Conservation (phyloP, 805 yeast genomes). For the Myxozyma udenii region DNA sequence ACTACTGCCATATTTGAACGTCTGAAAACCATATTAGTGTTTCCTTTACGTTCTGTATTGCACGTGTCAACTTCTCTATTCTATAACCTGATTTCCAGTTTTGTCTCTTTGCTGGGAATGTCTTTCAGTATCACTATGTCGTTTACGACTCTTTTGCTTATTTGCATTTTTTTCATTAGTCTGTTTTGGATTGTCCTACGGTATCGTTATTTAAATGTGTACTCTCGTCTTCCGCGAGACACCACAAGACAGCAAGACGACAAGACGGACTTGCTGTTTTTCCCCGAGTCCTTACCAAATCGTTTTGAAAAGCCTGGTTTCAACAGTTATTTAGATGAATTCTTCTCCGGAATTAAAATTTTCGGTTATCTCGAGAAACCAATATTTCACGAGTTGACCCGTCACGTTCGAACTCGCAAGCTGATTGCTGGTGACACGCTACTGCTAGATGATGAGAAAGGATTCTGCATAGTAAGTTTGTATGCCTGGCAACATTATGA, state of each 20-base stretch:
- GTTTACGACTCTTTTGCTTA: constrained; percentile 29
- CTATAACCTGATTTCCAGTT: too few species aligned
- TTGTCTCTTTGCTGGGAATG: constrained; percentile 21
- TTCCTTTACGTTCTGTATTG: too few species aligned
- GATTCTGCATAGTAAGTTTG: constrained; percentile 68
- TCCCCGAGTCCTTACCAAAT: constrained; percentile 28
- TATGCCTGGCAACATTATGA: background rate
- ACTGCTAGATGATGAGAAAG: constrained; percentile 67
- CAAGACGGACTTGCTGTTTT: constrained; percentile 47
- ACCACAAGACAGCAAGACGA: constrained; percentile 46
- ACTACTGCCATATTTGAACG: too few species aligned
- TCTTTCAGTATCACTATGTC: constrained; percentile 28
- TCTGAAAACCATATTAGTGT: too few species aligned
- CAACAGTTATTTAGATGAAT: constrained; percentile 79
- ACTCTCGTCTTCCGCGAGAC: constrained; percentile 55
- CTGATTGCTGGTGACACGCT: constrained; percentile 73
- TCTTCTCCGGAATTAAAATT: constrained; percentile 83
- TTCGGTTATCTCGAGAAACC: constrained; percentile 89
- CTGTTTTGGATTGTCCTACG: constrained; percentile 52
- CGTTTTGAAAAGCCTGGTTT: constrained; percentile 46
- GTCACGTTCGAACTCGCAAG: constrained; percentile 85
- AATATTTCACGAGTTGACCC: constrained; percentile 89
- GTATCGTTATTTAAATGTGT: constrained; percentile 60
- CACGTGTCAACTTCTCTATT: too few species aligned
- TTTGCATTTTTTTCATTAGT: constrained; percentile 35